These are phyloP conservation scores for Colletotrichum sansevieriae DNA, from an alignment of 2,329 filamentous ascomycete species.

Conservation along the genomic window DNA sequence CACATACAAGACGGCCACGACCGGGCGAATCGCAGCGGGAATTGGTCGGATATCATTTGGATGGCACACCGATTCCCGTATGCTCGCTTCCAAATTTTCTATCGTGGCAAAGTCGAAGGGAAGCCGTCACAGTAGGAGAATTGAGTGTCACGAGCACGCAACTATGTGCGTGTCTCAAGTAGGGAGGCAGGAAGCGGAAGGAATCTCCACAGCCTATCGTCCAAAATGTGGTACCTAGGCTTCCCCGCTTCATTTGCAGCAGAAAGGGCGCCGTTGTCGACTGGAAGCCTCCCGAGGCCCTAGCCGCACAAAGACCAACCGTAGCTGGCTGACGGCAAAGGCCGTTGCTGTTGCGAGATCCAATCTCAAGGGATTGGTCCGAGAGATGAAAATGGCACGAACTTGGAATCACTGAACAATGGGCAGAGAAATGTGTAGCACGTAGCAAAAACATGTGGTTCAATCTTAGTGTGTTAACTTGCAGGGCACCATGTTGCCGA, in stretches of 20 bases:
- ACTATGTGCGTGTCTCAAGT: too few species aligned
- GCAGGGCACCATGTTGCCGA: conserved; percentile 17
- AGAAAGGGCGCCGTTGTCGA: conserved; percentile 3
- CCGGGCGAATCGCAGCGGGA: neutral
- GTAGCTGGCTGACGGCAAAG: neutral
- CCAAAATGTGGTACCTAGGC: too few species aligned
- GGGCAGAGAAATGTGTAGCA: conserved; percentile 4
- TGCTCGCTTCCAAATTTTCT: neutral
- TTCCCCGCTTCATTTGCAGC: too few species aligned
- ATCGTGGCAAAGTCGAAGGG: neutral
- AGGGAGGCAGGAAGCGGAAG: too few species aligned
- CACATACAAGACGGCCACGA: neutral
- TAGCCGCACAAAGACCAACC: conserved; percentile 7
- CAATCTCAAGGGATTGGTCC: neutral
- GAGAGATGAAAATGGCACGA: too few species aligned
- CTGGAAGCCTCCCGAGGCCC: conserved; percentile 19
- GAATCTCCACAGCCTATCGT: too few species aligned
- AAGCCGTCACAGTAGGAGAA: too few species aligned
- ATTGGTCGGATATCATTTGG: too few species aligned
- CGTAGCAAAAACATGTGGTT: neutral
- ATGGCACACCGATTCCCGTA: neutral
- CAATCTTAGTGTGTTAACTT: conserved; percentile 6
- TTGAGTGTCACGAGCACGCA: too few species aligned
- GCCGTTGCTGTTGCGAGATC: neutral
- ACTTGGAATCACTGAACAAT: neutral